phyloP scores from a whole-genome alignment of 805 yeast genomes.

The Candida vartiovaarae region DNA sequence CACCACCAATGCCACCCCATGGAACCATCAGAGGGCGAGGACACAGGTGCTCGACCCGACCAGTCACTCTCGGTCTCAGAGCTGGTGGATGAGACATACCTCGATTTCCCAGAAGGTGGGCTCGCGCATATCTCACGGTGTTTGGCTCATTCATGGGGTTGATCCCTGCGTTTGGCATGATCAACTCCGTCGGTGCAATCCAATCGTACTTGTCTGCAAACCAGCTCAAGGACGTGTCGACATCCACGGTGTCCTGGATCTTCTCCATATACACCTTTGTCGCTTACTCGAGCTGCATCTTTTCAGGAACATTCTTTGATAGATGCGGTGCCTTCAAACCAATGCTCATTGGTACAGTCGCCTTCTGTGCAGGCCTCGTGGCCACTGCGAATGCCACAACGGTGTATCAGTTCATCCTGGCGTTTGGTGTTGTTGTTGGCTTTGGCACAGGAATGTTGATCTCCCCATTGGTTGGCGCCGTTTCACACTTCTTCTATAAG shows the following conservation, averaged over 20 bases:
- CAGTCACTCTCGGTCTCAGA: background rate
- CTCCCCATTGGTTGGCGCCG: constrained; percentile 36
- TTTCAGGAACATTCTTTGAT: constrained; percentile 42
- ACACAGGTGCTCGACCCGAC: background rate
- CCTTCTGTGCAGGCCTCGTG: constrained; percentile 33
- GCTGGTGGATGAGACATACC: constrained; percentile 8
- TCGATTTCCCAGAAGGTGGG: constrained; percentile 51
- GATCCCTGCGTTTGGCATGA: constrained; percentile 44
- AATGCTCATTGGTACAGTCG: constrained; percentile 30
- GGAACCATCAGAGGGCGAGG: background rate
- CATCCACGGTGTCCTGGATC: constrained; percentile 51
- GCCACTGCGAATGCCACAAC: constrained; percentile 37
- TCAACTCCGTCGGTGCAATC: constrained; percentile 54
- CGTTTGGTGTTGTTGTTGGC: constrained; percentile 42
- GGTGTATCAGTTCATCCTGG: constrained; percentile 44
- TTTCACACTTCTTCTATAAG: constrained; percentile 38
- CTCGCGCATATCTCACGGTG: constrained; percentile 43
- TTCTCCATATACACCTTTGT: constrained; percentile 30
- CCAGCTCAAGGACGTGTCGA: constrained; percentile 38
- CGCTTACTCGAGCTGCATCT: constrained; percentile 27
- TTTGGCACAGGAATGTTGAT: constrained; percentile 39
- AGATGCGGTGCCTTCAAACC: constrained; percentile 34
- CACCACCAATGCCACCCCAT: background rate
- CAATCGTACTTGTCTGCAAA: constrained; percentile 49
- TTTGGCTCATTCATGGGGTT: constrained; percentile 51